phyloP scores from a whole-genome alignment of 192 early-diverging fungal genomes.

The Umbelopsis sp. region DNA sequence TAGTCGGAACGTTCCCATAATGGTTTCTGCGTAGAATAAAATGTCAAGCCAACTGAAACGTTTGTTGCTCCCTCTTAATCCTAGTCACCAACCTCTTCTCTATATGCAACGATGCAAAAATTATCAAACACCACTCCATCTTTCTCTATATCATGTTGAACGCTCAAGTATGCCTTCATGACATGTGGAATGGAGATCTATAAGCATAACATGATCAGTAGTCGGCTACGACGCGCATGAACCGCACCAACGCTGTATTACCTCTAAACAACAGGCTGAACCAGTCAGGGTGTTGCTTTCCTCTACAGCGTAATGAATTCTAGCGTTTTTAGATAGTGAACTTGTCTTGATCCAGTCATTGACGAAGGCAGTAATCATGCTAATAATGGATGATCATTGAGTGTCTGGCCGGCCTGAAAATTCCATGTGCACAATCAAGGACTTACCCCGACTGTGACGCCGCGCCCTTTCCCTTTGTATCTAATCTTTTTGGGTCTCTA shows the following conservation, averaged over 20 bases:
- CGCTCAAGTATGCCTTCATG: neutral
- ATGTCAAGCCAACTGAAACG: neutral
- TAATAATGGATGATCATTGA: neutral
- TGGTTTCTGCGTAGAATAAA: neutral
- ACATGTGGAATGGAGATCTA: slow-evolving; percentile 9
- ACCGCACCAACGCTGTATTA: neutral
- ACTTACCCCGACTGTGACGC: neutral
- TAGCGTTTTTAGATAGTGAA: neutral
- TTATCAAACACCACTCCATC: slow-evolving; percentile 6
- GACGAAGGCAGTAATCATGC: neutral
- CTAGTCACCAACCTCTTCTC: slow-evolving; percentile 1
- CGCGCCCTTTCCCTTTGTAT: neutral
- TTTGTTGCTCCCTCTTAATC: neutral
- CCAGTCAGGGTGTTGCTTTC: slow-evolving; percentile 15
- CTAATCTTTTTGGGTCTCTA: slow-evolving; percentile 8
- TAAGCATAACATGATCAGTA: neutral
- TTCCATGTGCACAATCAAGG: neutral
- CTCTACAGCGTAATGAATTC: neutral
- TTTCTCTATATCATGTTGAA: neutral
- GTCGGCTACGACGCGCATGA: too few species aligned
- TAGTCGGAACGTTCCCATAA: slow-evolving; percentile 17
- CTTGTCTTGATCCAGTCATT: slow-evolving; percentile 22
- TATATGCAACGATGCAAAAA: slow-evolving; percentile 8
- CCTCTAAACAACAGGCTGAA: slow-evolving; percentile 9
- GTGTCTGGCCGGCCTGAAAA: too few species aligned